Conservation (phyloP, 2,329 filamentous ascomycete species). For the Diaporthe sp. region DNA sequence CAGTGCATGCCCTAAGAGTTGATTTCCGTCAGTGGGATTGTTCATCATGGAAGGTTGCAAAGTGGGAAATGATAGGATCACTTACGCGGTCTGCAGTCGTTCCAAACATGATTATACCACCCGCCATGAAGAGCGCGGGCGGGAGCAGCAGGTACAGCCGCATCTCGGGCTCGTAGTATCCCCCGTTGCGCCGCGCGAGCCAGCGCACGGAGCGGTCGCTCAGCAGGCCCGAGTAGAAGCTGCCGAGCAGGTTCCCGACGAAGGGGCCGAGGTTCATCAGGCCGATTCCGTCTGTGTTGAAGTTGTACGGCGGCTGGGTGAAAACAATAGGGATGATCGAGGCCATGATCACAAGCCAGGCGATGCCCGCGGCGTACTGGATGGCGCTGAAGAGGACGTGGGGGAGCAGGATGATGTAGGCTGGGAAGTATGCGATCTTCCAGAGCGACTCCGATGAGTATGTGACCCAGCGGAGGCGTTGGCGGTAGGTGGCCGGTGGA, state of each 20-base stretch:
- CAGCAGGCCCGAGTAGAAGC: conserved; percentile 49
- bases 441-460: conserved; percentile 11
- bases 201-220: conserved; percentile 54
- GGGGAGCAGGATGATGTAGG: not conserved
- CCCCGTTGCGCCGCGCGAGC: conserved; percentile 53
- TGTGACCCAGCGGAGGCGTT: conserved; percentile 6
- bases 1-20: conserved; percentile 44
- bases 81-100: conserved; percentile 13
- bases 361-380: conserved; percentile 11
- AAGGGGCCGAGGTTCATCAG: conserved; percentile 55
- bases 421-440: conserved; percentile 18
- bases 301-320: conserved; percentile 55
- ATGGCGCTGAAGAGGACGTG: conserved; percentile 9
- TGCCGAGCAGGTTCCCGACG: conserved; percentile 53
- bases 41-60: too few species aligned
- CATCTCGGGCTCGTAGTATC: conserved; percentile 60
- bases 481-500: conserved; percentile 1
- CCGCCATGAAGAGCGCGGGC: conserved; percentile 50
- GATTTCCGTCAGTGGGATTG: too few species aligned
- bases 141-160: conserved; percentile 52
- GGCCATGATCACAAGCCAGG: conserved; percentile 3
- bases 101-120: conserved; percentile 55
- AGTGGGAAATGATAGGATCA: too few species aligned
- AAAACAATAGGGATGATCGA: conserved; percentile 48
- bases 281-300: conserved; percentile 54